Conservation (phyloP, 2,329 filamentous ascomycete genomes). For the Hymenoscyphus infarciens region DNA sequence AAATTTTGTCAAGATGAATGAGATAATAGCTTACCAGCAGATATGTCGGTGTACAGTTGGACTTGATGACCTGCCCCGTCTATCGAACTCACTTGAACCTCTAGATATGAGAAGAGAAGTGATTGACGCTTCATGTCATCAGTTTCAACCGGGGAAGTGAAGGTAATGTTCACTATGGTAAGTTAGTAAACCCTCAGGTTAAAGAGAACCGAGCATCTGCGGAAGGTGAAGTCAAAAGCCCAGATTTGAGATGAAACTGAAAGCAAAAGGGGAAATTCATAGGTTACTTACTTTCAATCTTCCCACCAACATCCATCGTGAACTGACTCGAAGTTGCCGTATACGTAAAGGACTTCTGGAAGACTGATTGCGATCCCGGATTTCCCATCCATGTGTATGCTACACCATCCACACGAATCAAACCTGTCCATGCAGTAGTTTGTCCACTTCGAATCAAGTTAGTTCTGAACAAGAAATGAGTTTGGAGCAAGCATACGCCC, state of each 20-base stretch:
- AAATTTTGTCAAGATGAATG: neutral
- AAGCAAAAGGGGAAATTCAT: neutral
- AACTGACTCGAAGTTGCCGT: conserved; percentile 71
- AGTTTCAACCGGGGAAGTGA: conserved; percentile 67
- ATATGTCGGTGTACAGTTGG: conserved; percentile 70
- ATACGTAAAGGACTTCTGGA: conserved; percentile 63
- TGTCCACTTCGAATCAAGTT: conserved; percentile 43
- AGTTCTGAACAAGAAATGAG: neutral
- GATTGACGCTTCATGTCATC: conserved; percentile 65
- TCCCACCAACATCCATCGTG: conserved; percentile 58
- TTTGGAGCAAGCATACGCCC: conserved; percentile 52
- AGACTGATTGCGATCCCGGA: conserved; percentile 46
- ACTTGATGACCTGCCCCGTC: conserved; percentile 63
- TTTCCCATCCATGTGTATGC: conserved; percentile 66
- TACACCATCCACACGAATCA: conserved; percentile 64
- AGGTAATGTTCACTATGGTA: conserved; percentile 59
- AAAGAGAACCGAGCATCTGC: too few species aligned
- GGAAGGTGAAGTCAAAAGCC: neutral
- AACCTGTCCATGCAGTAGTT: conserved; percentile 62
- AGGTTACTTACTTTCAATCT: conserved; percentile 42
- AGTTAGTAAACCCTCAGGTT: neutral
- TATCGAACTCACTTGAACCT: conserved; percentile 57
- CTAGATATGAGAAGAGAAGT: conserved; percentile 66
- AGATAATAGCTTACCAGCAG: conserved; percentile 51
- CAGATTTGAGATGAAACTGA: neutral